Conservation (phyloP, 2,329 filamentous ascomycete species). For the Fulvia fulva region DNA sequence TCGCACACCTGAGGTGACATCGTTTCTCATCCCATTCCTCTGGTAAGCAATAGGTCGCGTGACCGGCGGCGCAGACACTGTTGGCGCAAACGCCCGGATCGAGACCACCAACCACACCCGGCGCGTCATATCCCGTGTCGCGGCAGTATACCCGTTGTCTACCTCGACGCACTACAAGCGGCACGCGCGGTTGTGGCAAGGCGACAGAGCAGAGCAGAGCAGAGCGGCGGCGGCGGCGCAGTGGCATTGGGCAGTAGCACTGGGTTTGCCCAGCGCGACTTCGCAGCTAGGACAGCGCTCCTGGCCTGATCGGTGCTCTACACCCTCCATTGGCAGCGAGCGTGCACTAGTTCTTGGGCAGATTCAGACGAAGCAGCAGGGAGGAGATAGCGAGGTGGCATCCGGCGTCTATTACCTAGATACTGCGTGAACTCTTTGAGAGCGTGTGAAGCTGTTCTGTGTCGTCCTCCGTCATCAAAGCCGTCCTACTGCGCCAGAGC, state of each 20-base stretch:
- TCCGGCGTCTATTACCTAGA: conserved; percentile 17
- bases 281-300: neutral
- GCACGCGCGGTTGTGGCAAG: neutral
- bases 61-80: neutral
- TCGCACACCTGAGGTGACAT: neutral
- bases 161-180: neutral
- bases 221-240: neutral
- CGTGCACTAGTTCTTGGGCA: neutral
- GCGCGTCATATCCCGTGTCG: neutral
- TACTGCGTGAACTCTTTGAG: conserved; percentile 22
- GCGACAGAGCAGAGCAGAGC: neutral
- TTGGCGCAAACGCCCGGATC: neutral
- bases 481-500: conserved; percentile 5
- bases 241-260: neutral
- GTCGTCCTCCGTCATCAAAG: conserved; percentile 11
- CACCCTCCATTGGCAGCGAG: no score
- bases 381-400: conserved; percentile 5
- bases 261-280: neutral
- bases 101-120: neutral
- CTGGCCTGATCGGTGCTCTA: no score
- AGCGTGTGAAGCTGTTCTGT: conserved; percentile 18
- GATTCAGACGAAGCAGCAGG: neutral
- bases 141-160: neutral
- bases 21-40: neutral
- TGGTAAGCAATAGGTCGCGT: neutral